Percentiles rank a stretch among this genome's conserved stretches.
These are phyloP conservation scores for Stagonosporopsis cucurbitacearum DNA, from an alignment of 2,329 filamentous ascomycete genomes.

Conservation along the genomic window DNA sequence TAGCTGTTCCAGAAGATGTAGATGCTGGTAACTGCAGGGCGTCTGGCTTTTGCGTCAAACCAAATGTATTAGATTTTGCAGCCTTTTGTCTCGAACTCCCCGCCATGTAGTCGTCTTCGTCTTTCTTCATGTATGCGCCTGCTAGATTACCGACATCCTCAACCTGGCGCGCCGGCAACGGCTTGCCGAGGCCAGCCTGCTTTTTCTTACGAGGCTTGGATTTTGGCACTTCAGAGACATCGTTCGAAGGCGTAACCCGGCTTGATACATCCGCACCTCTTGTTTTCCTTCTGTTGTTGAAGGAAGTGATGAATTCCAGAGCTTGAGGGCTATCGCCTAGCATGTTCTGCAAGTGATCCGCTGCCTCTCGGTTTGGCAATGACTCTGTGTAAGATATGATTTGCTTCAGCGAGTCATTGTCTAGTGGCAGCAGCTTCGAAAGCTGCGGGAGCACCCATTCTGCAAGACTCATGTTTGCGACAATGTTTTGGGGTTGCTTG, in stretches of 20 bases:
- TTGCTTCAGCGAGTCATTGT: conserved; percentile 83
- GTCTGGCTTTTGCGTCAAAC: conserved; percentile 60
- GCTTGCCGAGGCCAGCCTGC: conserved; percentile 46
- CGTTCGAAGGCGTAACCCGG: conserved; percentile 27
- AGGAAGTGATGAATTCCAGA: conserved; percentile 73
- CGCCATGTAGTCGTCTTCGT: conserved; percentile 76
- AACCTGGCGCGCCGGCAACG: conserved; percentile 52
- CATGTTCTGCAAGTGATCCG: conserved; percentile 84
- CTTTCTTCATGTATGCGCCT: conserved; percentile 79
- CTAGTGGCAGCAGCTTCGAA: conserved; percentile 79
- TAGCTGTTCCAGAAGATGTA: conserved; percentile 37
- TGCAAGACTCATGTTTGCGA: conserved; percentile 48
- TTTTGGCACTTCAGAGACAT: conserved; percentile 41
- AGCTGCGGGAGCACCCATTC: conserved; percentile 73
- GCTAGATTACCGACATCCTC: conserved; percentile 68
- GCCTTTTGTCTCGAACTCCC: conserved; percentile 46
- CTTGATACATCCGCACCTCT: conserved; percentile 32
- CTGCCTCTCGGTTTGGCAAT: conserved; percentile 77
- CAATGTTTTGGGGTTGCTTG: conserved; percentile 15
- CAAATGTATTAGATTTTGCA: conserved; percentile 54
- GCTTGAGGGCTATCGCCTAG: conserved; percentile 83
- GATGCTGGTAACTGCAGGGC: conserved; percentile 45
- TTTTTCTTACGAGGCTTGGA: conserved; percentile 52
- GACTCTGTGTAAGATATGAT: conserved; percentile 81
- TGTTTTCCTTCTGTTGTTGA: conserved; percentile 69